Evolutionary conservation across 441 rosid species (phyloP).

Genomic region (Brassica balearica): DNA sequence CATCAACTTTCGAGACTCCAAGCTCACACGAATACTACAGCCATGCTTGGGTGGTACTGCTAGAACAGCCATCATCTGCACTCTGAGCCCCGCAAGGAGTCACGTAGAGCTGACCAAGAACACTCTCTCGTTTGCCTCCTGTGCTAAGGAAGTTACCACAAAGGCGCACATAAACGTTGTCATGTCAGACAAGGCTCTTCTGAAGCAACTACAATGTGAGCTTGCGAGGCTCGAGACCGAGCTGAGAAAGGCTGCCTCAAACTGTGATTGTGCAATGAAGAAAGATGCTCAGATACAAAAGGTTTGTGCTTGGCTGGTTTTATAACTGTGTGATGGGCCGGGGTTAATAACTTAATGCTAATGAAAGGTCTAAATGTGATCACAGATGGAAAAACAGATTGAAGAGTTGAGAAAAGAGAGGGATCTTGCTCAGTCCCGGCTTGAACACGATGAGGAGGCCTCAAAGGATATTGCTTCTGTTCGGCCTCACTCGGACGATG

Average conservation of each 20-base stretch:
- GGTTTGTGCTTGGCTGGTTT: neutral
- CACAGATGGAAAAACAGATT: neutral
- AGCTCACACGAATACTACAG: conserved; percentile 78
- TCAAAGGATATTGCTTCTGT: neutral
- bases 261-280: neutral
- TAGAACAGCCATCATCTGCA: conserved; percentile 84
- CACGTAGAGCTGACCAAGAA: conserved; percentile 90
- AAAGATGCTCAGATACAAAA: neutral
- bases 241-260: neutral
- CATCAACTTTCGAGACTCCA: conserved; percentile 87
- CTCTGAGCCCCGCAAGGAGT: conserved; percentile 79
- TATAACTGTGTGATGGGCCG: neutral
- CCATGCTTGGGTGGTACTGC: conserved; percentile 87
- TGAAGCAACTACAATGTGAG: neutral
- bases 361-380: neutral
- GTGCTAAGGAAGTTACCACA: conserved; percentile 91
- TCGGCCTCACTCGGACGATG: no score
- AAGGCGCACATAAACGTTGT: conserved; percentile 90
- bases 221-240: conserved; percentile 49
- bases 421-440: neutral
- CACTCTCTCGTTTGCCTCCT: conserved; percentile 88
- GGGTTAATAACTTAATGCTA: neutral
- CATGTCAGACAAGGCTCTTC: conserved; percentile 62
- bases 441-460: neutral
- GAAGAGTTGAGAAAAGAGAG: neutral